These are phyloP conservation scores for Phytophthora meadii DNA, from an alignment of 352 stramenopile species.

Conservation along the genomic window DNA sequence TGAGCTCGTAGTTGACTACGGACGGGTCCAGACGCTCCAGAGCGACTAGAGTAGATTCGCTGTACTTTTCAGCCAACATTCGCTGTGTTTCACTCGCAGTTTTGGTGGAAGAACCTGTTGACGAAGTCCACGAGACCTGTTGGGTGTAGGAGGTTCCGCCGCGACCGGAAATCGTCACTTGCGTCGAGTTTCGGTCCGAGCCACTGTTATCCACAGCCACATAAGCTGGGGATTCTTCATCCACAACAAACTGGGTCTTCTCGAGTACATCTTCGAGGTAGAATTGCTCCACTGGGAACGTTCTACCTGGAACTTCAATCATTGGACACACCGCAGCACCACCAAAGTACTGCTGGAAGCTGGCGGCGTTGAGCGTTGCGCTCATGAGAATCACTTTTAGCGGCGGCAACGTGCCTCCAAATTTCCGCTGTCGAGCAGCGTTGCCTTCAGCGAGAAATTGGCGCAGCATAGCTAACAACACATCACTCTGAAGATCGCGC, in stretches of 20 bases:
- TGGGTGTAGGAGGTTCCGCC: slow-evolving; percentile 71
- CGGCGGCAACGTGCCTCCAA: slow-evolving; percentile 47
- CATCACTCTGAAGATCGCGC: slow-evolving; percentile 92
- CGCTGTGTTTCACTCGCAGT: slow-evolving; percentile 24
- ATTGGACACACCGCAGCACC: slow-evolving; percentile 83
- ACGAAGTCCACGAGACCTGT: slow-evolving; percentile 63
- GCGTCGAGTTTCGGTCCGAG: slow-evolving; percentile 46
- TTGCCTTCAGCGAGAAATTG: slow-evolving; percentile 73
- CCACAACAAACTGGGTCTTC: slow-evolving; percentile 84
- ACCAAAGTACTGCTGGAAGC: slow-evolving; percentile 96
- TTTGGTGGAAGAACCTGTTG: slow-evolving; percentile 34
- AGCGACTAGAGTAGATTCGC: slow-evolving; percentile 84
- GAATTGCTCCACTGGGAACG: slow-evolving; percentile 96
- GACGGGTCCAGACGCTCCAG: slow-evolving; percentile 89
- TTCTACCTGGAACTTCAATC: slow-evolving; percentile 93
- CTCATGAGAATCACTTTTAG: slow-evolving; percentile 98
- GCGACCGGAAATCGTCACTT: slow-evolving; percentile 67
- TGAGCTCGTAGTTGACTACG: slow-evolving; percentile 96
- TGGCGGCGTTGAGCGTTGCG: slow-evolving; percentile 95
- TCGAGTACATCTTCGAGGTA: slow-evolving; percentile 96
- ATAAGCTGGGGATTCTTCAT: slow-evolving; percentile 70
- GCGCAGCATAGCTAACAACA: slow-evolving; percentile 92
- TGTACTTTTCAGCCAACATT: slow-evolving; percentile 72
- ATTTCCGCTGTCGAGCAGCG: slow-evolving; percentile 33
- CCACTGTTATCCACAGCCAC: slow-evolving; percentile 34